Conservation (phyloP, 106 monocot species). For the Dendrobium chrysotoxum region DNA sequence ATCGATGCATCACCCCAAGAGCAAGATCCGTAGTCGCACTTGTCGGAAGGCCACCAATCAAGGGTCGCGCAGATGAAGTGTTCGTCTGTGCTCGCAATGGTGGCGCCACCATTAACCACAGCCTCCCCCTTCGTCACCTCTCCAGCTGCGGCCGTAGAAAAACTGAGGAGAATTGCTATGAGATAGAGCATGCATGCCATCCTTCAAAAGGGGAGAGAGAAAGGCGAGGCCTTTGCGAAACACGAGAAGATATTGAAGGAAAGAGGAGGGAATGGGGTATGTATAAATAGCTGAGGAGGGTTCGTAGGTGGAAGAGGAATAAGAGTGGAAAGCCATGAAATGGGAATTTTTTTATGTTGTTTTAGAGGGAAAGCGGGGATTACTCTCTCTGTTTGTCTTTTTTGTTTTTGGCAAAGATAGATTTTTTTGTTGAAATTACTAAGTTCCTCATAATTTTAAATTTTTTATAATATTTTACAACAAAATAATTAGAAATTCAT, state of each 20-base stretch:
- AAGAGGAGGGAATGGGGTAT: neutral
- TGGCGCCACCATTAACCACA: neutral
- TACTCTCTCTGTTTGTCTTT: too few relatives aligned
- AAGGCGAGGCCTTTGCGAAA: neutral
- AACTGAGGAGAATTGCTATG: neutral
- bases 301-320: neutral
- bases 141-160: neutral
- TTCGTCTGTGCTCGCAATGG: slow-evolving; percentile 27
- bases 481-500: too few relatives aligned
- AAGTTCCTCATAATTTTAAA: too few relatives aligned
- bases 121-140: neutral
- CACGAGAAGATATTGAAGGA: neutral
- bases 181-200: neutral
- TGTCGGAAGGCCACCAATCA: slow-evolving; percentile 26
- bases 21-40: slow-evolving; percentile 2
- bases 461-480: too few relatives aligned
- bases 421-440: too few relatives aligned
- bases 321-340: too few relatives aligned
- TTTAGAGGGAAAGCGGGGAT: too few relatives aligned
- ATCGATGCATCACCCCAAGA: slow-evolving; percentile 38
- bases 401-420: too few relatives aligned
- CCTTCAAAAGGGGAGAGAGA: neutral
- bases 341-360: too few relatives aligned
- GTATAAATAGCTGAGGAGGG: neutral
- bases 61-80: slow-evolving; percentile 11